Conservation (phyloP, 345 rosid species). For the Eucalyptus victrix region DNA sequence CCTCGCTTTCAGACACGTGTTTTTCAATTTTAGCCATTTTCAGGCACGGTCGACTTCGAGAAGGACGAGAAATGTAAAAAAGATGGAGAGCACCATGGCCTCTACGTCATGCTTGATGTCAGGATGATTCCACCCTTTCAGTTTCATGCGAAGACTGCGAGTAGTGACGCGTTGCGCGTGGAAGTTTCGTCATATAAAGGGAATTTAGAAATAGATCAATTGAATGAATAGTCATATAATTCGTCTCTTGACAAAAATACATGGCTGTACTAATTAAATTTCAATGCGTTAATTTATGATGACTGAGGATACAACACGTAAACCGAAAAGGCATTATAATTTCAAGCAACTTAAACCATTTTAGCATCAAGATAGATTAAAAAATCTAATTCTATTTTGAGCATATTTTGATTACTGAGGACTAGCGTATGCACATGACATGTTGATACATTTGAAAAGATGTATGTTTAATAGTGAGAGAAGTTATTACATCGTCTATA, state of each 20-base stretch:
- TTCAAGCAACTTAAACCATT: background rate
- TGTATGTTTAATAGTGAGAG: background rate
- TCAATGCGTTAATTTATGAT: background rate
- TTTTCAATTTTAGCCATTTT: background rate
- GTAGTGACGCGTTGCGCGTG: background rate
- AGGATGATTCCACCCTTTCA: background rate
- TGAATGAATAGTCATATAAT: background rate
- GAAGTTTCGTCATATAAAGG: background rate
- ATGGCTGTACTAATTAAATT: background rate
- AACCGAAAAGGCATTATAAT: background rate
- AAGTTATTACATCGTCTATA: background rate
- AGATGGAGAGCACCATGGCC: background rate
- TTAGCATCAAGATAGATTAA: background rate
- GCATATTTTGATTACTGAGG: background rate
- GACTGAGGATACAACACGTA: background rate
- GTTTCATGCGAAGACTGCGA: background rate
- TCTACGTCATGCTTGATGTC: background rate
- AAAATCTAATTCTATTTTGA: background rate
- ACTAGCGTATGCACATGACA: background rate
- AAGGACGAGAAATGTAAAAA: background rate
- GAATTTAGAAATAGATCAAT: background rate
- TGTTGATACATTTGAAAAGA: fast-evolving
- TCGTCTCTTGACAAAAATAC: background rate
- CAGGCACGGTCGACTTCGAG: background rate
- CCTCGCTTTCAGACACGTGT: background rate